A percentile compares a stretch with the other conserved stretches of the same genome.
phyloP scores from a whole-genome alignment of 2,329 filamentous ascomycete genomes.

The Paracorniculantispora psalliotae region DNA sequence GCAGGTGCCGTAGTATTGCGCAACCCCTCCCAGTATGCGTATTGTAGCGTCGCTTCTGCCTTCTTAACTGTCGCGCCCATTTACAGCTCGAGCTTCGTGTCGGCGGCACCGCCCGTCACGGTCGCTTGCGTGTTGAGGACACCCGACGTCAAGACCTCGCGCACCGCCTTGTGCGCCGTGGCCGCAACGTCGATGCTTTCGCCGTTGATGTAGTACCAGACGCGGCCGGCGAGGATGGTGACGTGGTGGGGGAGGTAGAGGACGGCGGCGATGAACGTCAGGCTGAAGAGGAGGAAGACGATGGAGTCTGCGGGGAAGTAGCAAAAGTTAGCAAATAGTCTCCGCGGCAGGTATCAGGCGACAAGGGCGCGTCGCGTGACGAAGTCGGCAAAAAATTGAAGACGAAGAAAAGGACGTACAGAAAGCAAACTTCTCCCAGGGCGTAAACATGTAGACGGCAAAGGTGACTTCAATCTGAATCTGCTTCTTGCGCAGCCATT shows the following conservation, averaged over 20 bases:
- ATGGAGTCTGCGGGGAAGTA: constrained; percentile 67
- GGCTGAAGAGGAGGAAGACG: constrained; percentile 81
- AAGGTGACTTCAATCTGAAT: constrained; percentile 99
- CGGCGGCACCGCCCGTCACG: constrained; percentile 21
- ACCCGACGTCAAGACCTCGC: constrained; percentile 21
- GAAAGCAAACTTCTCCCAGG: constrained; percentile 93
- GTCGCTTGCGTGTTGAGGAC: constrained; percentile 25
- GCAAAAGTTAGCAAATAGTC: constrained; percentile 73
- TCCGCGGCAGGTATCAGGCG: too few species aligned
- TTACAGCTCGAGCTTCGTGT: constrained; percentile 31
- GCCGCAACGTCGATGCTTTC: constrained; percentile 55
- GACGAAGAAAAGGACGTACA: constrained; percentile 56
- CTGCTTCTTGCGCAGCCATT: constrained; percentile 90
- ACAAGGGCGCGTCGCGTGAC: too few species aligned
- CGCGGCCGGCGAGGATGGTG: constrained; percentile 72
- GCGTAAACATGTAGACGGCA: constrained; percentile 93
- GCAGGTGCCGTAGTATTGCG: too few species aligned
- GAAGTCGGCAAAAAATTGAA: too few species aligned
- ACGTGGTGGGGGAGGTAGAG: constrained; percentile 94
- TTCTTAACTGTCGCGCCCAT: not conserved
- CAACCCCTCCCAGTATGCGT: too few species aligned
- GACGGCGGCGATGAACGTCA: constrained; percentile 79
- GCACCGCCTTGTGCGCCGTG: constrained; percentile 28
- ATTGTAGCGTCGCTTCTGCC: too few species aligned
- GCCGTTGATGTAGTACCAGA: constrained; percentile 93